Evolutionary conservation across 192 early-diverging fungal genomes (phyloP).

Genomic region (Coemansia sp.): DNA sequence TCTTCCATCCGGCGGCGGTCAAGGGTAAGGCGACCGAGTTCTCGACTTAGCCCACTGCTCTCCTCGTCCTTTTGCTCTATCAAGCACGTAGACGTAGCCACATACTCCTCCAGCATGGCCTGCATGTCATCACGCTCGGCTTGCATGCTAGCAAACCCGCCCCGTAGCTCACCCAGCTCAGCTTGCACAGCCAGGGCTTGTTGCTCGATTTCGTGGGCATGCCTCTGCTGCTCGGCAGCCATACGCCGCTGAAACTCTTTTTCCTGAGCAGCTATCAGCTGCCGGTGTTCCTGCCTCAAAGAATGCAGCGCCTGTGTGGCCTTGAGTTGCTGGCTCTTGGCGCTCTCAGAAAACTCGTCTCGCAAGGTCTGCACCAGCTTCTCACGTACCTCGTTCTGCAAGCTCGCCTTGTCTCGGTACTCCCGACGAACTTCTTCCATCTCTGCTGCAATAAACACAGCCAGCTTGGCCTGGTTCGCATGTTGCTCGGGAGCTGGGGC

Average conservation of each 20-base stretch:
- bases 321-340: constrained; percentile 12
- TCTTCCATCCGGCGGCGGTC: constrained; percentile 32
- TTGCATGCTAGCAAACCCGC: neutral
- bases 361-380: constrained; percentile 15
- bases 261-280: constrained; percentile 12
- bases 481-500: neutral
- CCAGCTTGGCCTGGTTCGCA: neutral
- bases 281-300: neutral
- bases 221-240: constrained; percentile 9
- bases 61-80: constrained; percentile 29
- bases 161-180: neutral
- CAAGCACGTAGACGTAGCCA: constrained; percentile 27
- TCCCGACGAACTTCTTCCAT: neutral
- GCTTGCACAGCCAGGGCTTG: neutral
- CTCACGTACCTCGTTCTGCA: constrained; percentile 19
- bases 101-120: constrained; percentile 35
- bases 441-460: neutral
- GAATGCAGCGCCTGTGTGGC: neutral
- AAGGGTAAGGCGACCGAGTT: constrained; percentile 31
- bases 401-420: constrained; percentile 2
- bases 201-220: constrained; percentile 6
- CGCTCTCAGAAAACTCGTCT: constrained; percentile 17
- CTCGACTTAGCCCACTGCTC: constrained; percentile 24
- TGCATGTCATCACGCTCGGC: constrained; percentile 30
- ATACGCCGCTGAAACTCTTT: constrained; percentile 7